Conservation (phyloP, 2,329 filamentous ascomycete species). For the Aureobasidium sp. region DNA sequence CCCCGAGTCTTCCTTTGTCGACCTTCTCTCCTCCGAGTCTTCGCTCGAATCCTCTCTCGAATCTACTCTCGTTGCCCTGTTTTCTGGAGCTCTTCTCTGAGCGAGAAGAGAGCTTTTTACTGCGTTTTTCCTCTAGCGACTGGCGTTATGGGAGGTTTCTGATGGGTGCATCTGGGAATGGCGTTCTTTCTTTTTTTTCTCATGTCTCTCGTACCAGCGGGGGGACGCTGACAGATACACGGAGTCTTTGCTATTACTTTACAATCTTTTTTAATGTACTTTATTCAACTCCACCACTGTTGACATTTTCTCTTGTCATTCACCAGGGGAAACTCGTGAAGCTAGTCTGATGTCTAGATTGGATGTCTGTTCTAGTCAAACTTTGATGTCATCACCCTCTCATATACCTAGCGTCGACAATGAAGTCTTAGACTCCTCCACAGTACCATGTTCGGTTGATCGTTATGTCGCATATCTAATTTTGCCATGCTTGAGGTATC, state of each 20-base stretch:
- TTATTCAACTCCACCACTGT: neutral
- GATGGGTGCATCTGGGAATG: neutral
- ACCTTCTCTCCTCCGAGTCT: neutral
- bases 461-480: too few relatives aligned
- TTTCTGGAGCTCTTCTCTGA: too few relatives aligned
- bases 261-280: neutral
- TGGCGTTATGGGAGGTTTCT: neutral
- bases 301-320: too few relatives aligned
- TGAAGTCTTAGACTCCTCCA: too few relatives aligned
- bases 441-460: too few relatives aligned
- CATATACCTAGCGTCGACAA: too few relatives aligned
- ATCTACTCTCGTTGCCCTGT: too few relatives aligned
- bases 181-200: neutral
- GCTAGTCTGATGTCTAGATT: too few relatives aligned
- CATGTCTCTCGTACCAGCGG: neutral
- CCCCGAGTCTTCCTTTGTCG: neutral
- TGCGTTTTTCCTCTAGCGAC: neutral
- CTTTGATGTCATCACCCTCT: too few relatives aligned
- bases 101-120: neutral
- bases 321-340: too few relatives aligned
- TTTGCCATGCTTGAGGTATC: neutral
- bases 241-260: neutral
- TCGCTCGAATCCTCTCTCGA: too few relatives aligned
- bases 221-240: neutral
- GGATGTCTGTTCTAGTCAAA: too few relatives aligned